Evolutionary conservation across 768 basidiomycete species (phyloP).

Genomic region (Gloeostereum incarnatum): DNA sequence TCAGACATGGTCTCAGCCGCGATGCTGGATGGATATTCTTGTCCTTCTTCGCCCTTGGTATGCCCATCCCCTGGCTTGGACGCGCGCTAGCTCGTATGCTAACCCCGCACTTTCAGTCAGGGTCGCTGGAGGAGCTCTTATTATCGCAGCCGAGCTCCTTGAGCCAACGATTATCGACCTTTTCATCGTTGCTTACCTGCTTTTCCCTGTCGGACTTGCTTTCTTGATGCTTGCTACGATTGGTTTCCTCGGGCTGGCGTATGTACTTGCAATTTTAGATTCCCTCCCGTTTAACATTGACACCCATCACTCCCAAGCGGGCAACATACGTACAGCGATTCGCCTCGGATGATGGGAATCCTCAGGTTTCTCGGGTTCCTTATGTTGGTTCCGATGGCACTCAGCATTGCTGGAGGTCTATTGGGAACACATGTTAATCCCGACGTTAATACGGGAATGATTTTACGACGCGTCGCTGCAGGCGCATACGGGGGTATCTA

Average conservation of each 20-base stretch:
- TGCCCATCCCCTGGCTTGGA: constrained; percentile 19
- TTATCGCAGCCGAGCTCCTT: constrained; percentile 43
- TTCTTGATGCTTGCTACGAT: constrained; percentile 31
- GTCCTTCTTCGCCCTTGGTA: constrained; percentile 49
- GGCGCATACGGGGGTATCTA: constrained; percentile 32
- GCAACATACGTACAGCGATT: constrained; percentile 43
- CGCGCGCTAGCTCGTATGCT: constrained; percentile 1
- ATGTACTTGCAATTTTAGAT: constrained; percentile 12
- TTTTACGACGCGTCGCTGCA: constrained; percentile 32
- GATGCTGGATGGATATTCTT: constrained; percentile 65
- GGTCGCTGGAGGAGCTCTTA: constrained; percentile 44
- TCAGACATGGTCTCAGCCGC: constrained; percentile 46
- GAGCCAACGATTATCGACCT: constrained; percentile 29
- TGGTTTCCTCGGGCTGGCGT: constrained; percentile 45
- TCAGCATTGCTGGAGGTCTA: constrained; percentile 38
- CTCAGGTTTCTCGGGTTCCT: constrained; percentile 27
- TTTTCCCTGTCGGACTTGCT: constrained; percentile 33
- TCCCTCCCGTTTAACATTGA: constrained; percentile 13
- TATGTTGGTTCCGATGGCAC: constrained; percentile 26
- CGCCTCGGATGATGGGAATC: constrained; percentile 25
- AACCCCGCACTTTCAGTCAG: constrained; percentile 31
- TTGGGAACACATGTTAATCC: constrained; percentile 28
- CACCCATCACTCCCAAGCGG: constrained; percentile 26
- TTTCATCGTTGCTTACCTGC: constrained; percentile 42
- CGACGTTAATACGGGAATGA: constrained; percentile 22